Base-by-base conservation (phyloP, 768 basidiomycete species). In the Russula foetens region DNA sequence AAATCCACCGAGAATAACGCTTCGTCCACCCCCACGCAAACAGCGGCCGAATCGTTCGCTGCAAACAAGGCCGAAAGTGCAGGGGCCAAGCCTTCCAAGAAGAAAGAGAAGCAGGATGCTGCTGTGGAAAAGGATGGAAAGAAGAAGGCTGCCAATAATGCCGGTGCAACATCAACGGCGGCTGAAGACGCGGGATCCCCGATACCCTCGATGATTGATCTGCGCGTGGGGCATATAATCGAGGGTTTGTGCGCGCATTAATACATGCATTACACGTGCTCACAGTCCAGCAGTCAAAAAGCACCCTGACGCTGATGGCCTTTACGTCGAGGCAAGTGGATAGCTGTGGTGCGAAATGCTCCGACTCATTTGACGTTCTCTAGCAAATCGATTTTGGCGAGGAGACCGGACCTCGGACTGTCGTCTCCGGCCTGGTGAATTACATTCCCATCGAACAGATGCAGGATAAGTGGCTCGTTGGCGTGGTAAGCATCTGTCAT, bases 321-420 rank as follows among this genome's bases (percentile, higher is more conserved):
- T 99, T n/a, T 99, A 98, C 70, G 83, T 98, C 62, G 96, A 98
- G 81, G 90, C 85, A 69, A 38, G 77, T 60, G 2, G n/a, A 24
- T 28, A n/a, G 23, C 11, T n/a, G 56, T 17, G 29, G 35, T 31
- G 11, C 19, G 47, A 8, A 11, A 59, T 64, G 35, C 52, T 54
- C 24, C 50, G 14, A 24, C 45, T 51, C 19, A 43, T 48, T 31
- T 54, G n/a, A n/a, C n/a, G 11, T 33, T 46, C 55, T 54, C 28
- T 19, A 93, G 90, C 85, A 94, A 89, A 96, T 98, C 65, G 94
- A 99, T 71, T 75, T 98, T 49, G 97, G 94, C 57, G 95, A 98
- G 73, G 91, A 92, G 69, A 86, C 87, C 0, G 96, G 94, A 26
- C 97, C 97, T 29, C 80, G 97, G 55, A 98, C 94, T 0, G 94